Conservation (phyloP, 768 basidiomycete genomes). For the Chalciporus chontae region DNA sequence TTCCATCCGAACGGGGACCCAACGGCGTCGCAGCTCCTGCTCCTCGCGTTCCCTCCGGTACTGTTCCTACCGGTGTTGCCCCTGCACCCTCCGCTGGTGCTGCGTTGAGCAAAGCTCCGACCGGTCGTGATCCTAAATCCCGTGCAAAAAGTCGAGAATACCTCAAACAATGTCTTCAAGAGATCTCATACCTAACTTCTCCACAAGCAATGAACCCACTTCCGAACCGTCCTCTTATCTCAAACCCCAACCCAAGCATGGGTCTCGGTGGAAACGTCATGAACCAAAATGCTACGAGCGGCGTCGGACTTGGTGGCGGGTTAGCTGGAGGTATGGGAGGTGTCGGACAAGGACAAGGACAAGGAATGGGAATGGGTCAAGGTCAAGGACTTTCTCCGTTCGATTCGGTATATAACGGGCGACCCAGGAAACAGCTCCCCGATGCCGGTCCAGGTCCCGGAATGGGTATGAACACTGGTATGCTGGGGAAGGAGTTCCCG, state of each 20-base stretch:
- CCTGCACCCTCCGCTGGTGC: slow-evolving; percentile 37
- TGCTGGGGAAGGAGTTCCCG: slow-evolving; percentile 56
- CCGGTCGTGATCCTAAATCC: slow-evolving; percentile 92
- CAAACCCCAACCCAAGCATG: slow-evolving; percentile 41
- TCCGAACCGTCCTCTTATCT: slow-evolving; percentile 74
- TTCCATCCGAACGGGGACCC: slow-evolving; percentile 63
- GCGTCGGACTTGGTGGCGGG: slow-evolving; percentile 10
- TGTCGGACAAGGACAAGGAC: slow-evolving; percentile 18
- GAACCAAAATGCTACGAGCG: slow-evolving; percentile 15
- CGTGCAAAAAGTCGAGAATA: slow-evolving; percentile 94
- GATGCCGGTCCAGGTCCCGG: slow-evolving; percentile 41
- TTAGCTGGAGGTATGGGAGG: slow-evolving; percentile 12
- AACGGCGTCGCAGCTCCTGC: slow-evolving; percentile 53
- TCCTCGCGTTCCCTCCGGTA: slow-evolving; percentile 57
- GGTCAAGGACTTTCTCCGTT: slow-evolving; percentile 44
- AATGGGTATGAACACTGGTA: slow-evolving; percentile 40
- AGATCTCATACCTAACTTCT: slow-evolving; percentile 96
- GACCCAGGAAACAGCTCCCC: slow-evolving; percentile 77
- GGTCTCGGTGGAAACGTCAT: slow-evolving; percentile 17
- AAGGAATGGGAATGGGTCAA: slow-evolving; percentile 18
- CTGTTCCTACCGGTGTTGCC: slow-evolving; percentile 19
- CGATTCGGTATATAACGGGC: slow-evolving; percentile 74
- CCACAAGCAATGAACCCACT: slow-evolving; percentile 97
- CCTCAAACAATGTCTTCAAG: slow-evolving; percentile 98
- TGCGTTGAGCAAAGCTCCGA: slow-evolving; percentile 64